These are phyloP conservation scores for Boletus patriciae DNA, from an alignment of 768 basidiomycete species.

Conservation along the genomic window DNA sequence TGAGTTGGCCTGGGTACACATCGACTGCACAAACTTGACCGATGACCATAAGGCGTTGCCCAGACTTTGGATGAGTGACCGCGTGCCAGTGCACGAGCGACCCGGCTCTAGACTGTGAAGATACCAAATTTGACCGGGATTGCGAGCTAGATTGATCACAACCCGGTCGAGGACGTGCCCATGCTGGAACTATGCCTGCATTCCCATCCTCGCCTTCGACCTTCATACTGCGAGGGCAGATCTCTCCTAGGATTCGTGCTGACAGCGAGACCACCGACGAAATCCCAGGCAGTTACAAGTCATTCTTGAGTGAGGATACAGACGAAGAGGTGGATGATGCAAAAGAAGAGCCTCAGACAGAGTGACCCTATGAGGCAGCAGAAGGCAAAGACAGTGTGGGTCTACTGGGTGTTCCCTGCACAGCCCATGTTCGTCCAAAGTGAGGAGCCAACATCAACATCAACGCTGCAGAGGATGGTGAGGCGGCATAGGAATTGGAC, in stretches of 20 bases:
- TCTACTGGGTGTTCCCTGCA: too few species aligned
- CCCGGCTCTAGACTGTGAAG: slow-evolving; percentile 44
- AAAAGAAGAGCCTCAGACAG: slow-evolving; percentile 40
- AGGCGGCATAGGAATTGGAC: slow-evolving; percentile 50
- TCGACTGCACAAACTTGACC: slow-evolving; percentile 52
- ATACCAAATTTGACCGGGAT: slow-evolving; percentile 28
- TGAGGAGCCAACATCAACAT: too few species aligned
- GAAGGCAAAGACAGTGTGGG: slow-evolving; percentile 65
- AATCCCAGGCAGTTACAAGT: slow-evolving; percentile 30
- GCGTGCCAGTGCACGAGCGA: slow-evolving; percentile 67
- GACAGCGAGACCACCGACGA: slow-evolving; percentile 33
- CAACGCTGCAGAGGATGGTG: slow-evolving; percentile 48
- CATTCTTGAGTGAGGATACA: slow-evolving; percentile 35
- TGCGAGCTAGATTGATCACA: slow-evolving; percentile 41
- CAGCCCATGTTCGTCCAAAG: slow-evolving; percentile 41
- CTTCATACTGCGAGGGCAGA: slow-evolving; percentile 27
- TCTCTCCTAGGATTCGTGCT: slow-evolving; percentile 25
- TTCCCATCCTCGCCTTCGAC: slow-evolving; percentile 40
- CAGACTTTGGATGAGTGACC: slow-evolving; percentile 65
- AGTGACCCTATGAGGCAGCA: slow-evolving; percentile 57
- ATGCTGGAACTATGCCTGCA: slow-evolving; percentile 41
- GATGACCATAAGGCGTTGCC: slow-evolving; percentile 62
- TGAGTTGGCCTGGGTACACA: slow-evolving; percentile 60
- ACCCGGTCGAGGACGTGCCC: slow-evolving; percentile 39
- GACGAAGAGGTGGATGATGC: slow-evolving; percentile 36